phyloP scores from a whole-genome alignment of 2,329 filamentous ascomycete genomes.

The Hypoxylon sp. region DNA sequence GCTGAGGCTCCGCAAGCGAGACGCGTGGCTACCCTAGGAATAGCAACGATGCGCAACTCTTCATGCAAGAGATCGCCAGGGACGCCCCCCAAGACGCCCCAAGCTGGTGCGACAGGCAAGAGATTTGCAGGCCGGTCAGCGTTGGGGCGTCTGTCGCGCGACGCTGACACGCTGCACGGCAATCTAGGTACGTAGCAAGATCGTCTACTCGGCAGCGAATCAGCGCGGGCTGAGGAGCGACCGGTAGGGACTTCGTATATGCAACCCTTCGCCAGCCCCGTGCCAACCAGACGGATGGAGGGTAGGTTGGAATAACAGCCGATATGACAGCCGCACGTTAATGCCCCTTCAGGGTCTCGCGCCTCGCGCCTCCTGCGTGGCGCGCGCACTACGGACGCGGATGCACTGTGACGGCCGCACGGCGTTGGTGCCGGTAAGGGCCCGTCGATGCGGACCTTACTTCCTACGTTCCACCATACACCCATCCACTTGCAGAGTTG shows the following conservation, averaged over 20 bases:
- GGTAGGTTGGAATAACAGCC: background rate
- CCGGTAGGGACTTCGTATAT: slow-evolving; percentile 1
- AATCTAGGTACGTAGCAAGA: slow-evolving; percentile 1
- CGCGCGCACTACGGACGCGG: background rate
- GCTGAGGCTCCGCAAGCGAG: slow-evolving; percentile 27
- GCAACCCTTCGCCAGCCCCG: background rate
- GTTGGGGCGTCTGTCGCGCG: background rate
- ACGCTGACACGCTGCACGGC: slow-evolving; percentile 1
- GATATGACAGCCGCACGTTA: background rate
- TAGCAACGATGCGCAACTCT: slow-evolving; percentile 1
- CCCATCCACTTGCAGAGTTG: no score
- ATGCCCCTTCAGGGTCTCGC: background rate
- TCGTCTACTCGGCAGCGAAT: background rate
- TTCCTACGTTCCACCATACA: slow-evolving; percentile 2
- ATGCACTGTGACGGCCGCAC: slow-evolving; percentile 6
- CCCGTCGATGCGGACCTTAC: slow-evolving; percentile 19
- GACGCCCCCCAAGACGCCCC: slow-evolving; percentile 8
- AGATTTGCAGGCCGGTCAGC: background rate
- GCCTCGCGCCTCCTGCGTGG: background rate
- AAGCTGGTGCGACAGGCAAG: background rate
- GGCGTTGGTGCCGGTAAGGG: slow-evolving; percentile 4
- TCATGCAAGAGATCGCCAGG: slow-evolving; percentile 23
- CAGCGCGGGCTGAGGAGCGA: background rate
- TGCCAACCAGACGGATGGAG: background rate
- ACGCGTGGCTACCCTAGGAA: slow-evolving; percentile 11